Percentiles rank a stretch among this genome's conserved stretches.
Evolutionary conservation across 805 yeast genomes (phyloP).

Genomic region (Kodamaea leandrae): DNA sequence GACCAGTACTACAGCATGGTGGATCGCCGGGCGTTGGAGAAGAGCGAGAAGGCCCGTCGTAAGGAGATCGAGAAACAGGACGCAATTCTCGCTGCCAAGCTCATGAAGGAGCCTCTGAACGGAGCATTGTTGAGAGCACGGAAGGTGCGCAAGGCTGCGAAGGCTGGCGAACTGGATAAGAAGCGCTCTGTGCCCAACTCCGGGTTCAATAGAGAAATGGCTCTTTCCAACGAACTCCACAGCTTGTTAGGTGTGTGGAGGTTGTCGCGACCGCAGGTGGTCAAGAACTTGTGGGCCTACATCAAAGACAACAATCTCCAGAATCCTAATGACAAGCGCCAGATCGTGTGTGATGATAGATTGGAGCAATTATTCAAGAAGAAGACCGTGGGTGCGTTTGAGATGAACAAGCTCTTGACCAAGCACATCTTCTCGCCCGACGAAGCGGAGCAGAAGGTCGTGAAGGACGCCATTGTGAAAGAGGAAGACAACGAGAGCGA

Average conservation of each 20-base stretch:
- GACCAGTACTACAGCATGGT: conserved; percentile 51
- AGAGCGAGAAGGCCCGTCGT: conserved; percentile 17
- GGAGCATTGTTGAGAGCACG: conserved; percentile 22
- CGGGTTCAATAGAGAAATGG: conserved; percentile 43
- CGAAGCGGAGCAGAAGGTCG: conserved; percentile 16
- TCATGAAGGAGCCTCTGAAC: conserved; percentile 35
- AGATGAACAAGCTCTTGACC: conserved; percentile 53
- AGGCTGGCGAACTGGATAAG: conserved; percentile 11
- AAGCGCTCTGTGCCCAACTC: conserved; percentile 26
- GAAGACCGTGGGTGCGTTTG: conserved; percentile 51
- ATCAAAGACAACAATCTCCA: conserved; percentile 63
- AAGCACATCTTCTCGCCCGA: conserved; percentile 47
- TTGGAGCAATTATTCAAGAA: conserved; percentile 59
- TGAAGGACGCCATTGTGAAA: conserved; percentile 4
- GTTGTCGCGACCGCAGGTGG: conserved; percentile 67
- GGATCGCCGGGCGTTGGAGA: conserved; percentile 36
- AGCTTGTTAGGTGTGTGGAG: conserved; percentile 42
- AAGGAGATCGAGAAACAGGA: conserved; percentile 48
- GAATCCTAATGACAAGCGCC: conserved; percentile 63
- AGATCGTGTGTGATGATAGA: conserved; percentile 60
- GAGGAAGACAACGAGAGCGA: conserved; percentile 10
- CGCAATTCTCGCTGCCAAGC: conserved; percentile 48
- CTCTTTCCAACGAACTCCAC: conserved; percentile 51
- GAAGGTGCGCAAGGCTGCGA: conserved; percentile 14
- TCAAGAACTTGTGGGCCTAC: conserved; percentile 67